Evolutionary conservation across 2,329 filamentous ascomycete species (phyloP).

Genomic region (Microsporum canis): DNA sequence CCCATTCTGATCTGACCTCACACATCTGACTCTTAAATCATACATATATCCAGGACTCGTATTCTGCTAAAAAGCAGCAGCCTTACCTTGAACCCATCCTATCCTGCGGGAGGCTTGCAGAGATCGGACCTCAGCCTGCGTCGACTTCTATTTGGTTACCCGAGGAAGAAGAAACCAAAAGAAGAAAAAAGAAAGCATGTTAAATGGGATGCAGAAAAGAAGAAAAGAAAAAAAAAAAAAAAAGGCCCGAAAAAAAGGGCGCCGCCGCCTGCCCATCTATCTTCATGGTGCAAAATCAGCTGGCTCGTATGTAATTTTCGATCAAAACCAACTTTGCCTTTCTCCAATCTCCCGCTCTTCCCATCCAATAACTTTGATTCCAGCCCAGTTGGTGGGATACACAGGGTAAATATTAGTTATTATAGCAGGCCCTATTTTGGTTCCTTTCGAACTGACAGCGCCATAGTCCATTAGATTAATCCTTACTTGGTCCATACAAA

Average conservation of each 20-base stretch:
- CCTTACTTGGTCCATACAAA: not conserved
- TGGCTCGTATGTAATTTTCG: slow-evolving; percentile 14
- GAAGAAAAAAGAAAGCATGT: slow-evolving; percentile 3
- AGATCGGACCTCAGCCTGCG: slow-evolving; percentile 1
- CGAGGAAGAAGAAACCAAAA: slow-evolving; percentile 4
- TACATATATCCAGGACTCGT: not conserved
- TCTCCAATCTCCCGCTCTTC: slow-evolving; percentile 13
- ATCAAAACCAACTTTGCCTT: slow-evolving; percentile 14
- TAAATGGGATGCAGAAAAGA: slow-evolving; percentile 3
- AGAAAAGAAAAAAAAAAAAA: slow-evolving; percentile 9
- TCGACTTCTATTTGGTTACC: slow-evolving; percentile 2
- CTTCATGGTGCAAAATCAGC: slow-evolving; percentile 8
- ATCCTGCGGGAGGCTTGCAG: slow-evolving; percentile 2
- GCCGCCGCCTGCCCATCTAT: slow-evolving; percentile 8
- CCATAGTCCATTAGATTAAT: slow-evolving; percentile 5
- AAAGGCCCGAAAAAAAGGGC: slow-evolving; percentile 9
- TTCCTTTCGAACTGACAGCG: slow-evolving; percentile 8
- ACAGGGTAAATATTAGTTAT: slow-evolving; percentile 10
- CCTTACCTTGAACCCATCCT: not conserved
- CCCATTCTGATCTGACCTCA: not conserved
- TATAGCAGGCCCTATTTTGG: slow-evolving; percentile 10
- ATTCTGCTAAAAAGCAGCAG: not conserved
- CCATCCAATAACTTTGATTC: slow-evolving; percentile 13
- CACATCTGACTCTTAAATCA: not conserved
- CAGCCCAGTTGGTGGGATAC: slow-evolving; percentile 10